Base-by-base conservation (phyloP, 1,139 yeast species). In the Taiozyma sp. region DNA sequence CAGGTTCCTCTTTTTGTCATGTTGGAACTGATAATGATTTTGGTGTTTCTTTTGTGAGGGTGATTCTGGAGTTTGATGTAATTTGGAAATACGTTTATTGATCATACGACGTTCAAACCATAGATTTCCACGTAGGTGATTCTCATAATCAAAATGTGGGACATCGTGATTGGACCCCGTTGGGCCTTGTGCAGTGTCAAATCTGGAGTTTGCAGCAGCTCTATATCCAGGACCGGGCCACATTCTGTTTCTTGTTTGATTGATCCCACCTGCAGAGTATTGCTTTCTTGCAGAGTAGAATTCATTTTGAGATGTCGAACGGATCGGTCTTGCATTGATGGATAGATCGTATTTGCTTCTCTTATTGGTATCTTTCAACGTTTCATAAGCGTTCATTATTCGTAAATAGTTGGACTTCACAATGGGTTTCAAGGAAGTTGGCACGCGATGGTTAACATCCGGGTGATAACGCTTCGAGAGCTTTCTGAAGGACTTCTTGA, bases 381-480 rank as follows among this genome's bases (percentile, higher is more conserved):
- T 74, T 49, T 87, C 92, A 65, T 88, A 88, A 0, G 95, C 90
- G 51, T 74, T 77, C 12, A 85, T 84, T 52, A 88, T 81, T 51
- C 75, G 70, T 49, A 84, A 77, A 64, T 82, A 88, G 61, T 73
- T 74, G 46, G 76, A 73, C 56, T 75, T 74, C 50, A 80, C 77
- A 23, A 56, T 57, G 46, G 72, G 70, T 54, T 76, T 73, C 44
- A 76, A 80, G 4, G 71, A 74, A 3, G 71, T 75, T 6, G 65
- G 51, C 28, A 63, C 55, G 52, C 74, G 75, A 16, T 79, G 74
- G 56, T 83, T 81, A 54, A 84, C 70, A 66, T 89, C 96, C 0
- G 96, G 96, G 65, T 89, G 96, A 63, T 75, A 81, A 63, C 77
- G 71, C 62, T 86, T 83, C 55, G 87, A 79, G 45, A 89, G 72